Base-by-base conservation (phyloP, 192 early-diverging fungal species). In the Diversispora epigaea region DNA sequence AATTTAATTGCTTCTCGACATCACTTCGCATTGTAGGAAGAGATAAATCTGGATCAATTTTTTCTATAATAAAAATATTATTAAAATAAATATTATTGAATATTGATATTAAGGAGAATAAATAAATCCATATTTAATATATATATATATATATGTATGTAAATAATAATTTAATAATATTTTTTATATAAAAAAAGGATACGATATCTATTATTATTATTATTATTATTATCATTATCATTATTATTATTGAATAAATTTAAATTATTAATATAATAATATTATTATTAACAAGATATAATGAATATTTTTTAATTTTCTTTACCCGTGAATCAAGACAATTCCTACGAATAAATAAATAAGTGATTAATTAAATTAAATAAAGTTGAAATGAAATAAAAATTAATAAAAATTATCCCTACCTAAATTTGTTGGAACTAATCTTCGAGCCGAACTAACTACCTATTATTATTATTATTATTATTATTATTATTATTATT, bases 1-100 rank as follows among this genome's bases (percentile, higher is more conserved):
- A 66, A 61, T 71, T 80, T 8, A 85, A 57, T 41, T 86, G 79
- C 39, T 85, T 84, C 69, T 85, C 84, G 22, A 85, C 83, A 61
- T 79, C 80, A 6, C 86, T 80, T 52, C 84, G 83, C 80, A 85
- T 80, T 9, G 77, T 86, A 44, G 77, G 80, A 14, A 78, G 78
- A 17, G 76, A 86, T 17, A 85, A 49, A 46, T 87, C 84, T 46
- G 86, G 77, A 76, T 85, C 84, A 22, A 85, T 85, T 80, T 85
- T 85, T 84, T 85, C 78, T 84, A 56, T 1, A 54, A 50, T 62
- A 1, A 12, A 49, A 40, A 50, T 46, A 32, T 11, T 57, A 14
- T 2, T 32, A 32, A 32, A 32, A 32, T n/a, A 49, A 40, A 50
- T 46, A 32, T 11, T 57, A 14, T 2, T 32, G 2, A 32, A 32